Base-by-base conservation (phyloP, 2,329 filamentous ascomycete species). In the Incumbomyces delicatus region DNA sequence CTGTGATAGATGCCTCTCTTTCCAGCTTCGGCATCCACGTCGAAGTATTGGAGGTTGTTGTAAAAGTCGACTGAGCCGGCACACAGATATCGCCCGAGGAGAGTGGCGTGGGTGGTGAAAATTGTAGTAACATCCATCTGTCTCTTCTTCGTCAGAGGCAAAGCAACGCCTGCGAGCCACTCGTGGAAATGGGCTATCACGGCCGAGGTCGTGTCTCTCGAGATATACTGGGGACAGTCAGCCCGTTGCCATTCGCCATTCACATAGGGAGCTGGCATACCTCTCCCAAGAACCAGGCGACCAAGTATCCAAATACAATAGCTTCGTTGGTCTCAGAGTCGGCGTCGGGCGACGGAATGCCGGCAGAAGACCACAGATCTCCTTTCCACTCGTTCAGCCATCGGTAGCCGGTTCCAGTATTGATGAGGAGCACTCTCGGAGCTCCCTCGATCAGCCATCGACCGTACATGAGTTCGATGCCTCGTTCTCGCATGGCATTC, bases 181-280 rank as follows among this genome's bases (percentile, higher is more conserved):
- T 98, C 92, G 72, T 98, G 92, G 73, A 96, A 96, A 67, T 98
- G 92, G 47, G 89, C 92, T 66, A 96, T 92, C 54, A 98, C 87
- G 2, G 92, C 92, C 61, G 80, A 85, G 56, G 81, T 83, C 68
- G 86, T 92, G 68, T 96, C 90, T 64, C 95, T 89, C 60, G 83
- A 87, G 53, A 95, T 87, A 65, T 89, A 96, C 89, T 95, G 58
- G 16, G 43, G 7, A 10, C 46, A 53, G 44, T 57, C 20, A 57
- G 49, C 17, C 38, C 10, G 22, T 4, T 4, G 22, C 22, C 38
- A 38, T 49, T 48, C 14, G 10, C 18, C 2, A 37, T 17, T 14
- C 16, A 8, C 11, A 6, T 3, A 42, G 18, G 13, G 20, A n/a
- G 14, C 10, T 8, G 11, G 63, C 75, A 60, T 72, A 94, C 89